These are phyloP conservation scores for Pichia sp. DNA, from an alignment of 1,139 yeast genomes.

Conservation along the genomic window DNA sequence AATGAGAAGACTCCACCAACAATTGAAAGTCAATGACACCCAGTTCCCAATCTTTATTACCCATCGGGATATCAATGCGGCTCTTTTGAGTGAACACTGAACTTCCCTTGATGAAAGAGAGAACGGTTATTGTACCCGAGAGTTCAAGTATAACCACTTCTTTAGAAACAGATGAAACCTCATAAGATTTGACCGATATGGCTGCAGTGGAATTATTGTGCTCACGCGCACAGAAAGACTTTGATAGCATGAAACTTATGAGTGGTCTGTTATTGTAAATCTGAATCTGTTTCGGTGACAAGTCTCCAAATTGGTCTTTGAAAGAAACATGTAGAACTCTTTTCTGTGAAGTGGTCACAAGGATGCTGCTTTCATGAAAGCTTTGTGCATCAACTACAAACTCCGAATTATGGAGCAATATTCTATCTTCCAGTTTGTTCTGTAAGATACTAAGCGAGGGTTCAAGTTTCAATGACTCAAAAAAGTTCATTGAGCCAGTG, in stretches of 20 bases:
- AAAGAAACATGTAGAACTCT: conserved; percentile 57
- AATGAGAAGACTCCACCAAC: no score
- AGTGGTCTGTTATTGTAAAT: conserved; percentile 29
- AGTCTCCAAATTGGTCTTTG: conserved; percentile 64
- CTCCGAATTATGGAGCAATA: conserved; percentile 46
- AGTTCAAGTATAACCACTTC: conserved; percentile 41
- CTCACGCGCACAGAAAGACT: conserved; percentile 16
- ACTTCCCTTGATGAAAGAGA: conserved; percentile 21
- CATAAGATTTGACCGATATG: conserved; percentile 42
- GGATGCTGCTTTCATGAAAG: conserved; percentile 70
- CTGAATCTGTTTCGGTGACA: conserved; percentile 35
- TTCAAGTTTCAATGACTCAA: conserved; percentile 45
- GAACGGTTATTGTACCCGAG: conserved; percentile 33
- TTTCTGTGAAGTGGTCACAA: conserved; percentile 65
- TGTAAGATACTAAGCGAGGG: conserved; percentile 30
- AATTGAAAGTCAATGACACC: conserved; percentile 7
- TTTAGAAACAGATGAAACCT: conserved; percentile 18
- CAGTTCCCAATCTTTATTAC: no score
- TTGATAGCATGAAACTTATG: conserved; percentile 22
- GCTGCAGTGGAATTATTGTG: conserved; percentile 36
- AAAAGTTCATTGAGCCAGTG: conserved; percentile 51
- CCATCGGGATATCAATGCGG: conserved; percentile 1
- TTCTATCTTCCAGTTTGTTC: conserved; percentile 29
- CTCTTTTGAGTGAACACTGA: conserved; percentile 8
- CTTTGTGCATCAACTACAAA: conserved; percentile 49